Conservation (phyloP, 768 basidiomycete genomes). For the Lactarius sanguifluus region DNA sequence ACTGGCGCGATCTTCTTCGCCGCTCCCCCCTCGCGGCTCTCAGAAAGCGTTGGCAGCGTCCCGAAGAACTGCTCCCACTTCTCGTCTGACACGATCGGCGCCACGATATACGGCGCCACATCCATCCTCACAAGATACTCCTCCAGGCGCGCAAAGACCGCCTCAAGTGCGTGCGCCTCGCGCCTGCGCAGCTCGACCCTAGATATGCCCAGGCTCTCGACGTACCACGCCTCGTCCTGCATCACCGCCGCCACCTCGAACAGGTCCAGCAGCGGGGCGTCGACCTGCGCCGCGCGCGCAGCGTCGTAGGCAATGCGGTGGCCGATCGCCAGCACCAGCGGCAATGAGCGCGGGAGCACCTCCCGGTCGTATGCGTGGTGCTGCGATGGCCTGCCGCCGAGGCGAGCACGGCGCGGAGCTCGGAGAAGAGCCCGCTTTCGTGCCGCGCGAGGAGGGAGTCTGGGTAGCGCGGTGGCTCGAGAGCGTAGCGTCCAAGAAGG, state of each 20-base stretch:
- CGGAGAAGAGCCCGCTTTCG: slow-evolving; percentile 38
- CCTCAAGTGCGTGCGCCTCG: slow-evolving; percentile 32
- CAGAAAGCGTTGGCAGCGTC: slow-evolving; percentile 20
- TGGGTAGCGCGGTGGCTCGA: slow-evolving; percentile 46
- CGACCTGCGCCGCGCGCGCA: slow-evolving; percentile 45
- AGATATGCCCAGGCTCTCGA: slow-evolving; percentile 49
- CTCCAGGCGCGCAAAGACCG: slow-evolving; percentile 30
- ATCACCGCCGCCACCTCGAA: slow-evolving; percentile 1
- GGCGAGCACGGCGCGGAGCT: slow-evolving; percentile 28
- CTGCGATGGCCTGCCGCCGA: slow-evolving; percentile 43
- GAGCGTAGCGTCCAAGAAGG: slow-evolving; percentile 50
- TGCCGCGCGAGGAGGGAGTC: slow-evolving; percentile 57
- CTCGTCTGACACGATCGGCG: slow-evolving; percentile 36
- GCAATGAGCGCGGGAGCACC: slow-evolving; percentile 55
- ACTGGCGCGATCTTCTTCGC: background rate
- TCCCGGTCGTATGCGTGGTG: slow-evolving; percentile 50
- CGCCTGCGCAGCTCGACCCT: slow-evolving; percentile 44
- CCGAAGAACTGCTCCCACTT: slow-evolving; percentile 35
- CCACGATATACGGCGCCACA: slow-evolving; percentile 20
- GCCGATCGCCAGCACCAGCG: slow-evolving; percentile 57
- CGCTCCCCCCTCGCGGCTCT: background rate
- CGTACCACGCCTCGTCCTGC: slow-evolving; percentile 58
- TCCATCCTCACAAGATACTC: slow-evolving; percentile 26
- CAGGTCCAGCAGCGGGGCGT: slow-evolving; percentile 47
- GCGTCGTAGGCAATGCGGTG: slow-evolving; percentile 62